Percentiles rank a stretch among this genome's conserved stretches.
Evolutionary conservation across 2,329 filamentous ascomycete species (phyloP).

Genomic region (Epichloe uncinata): DNA sequence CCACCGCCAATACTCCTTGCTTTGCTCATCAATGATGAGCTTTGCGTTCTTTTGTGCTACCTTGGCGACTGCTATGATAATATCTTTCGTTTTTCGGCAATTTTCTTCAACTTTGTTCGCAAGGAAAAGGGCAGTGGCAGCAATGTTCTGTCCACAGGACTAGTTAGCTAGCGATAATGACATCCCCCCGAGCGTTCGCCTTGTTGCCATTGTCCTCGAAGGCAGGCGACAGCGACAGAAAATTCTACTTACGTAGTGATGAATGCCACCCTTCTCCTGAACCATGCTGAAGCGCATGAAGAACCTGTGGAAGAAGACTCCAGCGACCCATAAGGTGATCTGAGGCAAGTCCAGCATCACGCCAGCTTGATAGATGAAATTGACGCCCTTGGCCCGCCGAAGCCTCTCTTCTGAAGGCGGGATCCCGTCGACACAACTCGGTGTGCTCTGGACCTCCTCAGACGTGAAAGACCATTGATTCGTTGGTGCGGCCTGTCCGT

Average conservation of each 20-base stretch:
- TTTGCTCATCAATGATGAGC: slow-evolving; percentile 86
- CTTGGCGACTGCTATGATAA: slow-evolving; percentile 86
- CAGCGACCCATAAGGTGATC: slow-evolving; percentile 80
- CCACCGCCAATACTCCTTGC: slow-evolving; percentile 98
- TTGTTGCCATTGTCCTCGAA: neutral
- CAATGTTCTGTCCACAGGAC: slow-evolving; percentile 48
- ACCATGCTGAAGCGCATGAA: slow-evolving; percentile 83
- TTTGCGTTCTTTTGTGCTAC: slow-evolving; percentile 91
- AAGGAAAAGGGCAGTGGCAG: slow-evolving; percentile 81
- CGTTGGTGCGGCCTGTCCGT: slow-evolving; percentile 22
- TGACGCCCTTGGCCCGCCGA: slow-evolving; percentile 78
- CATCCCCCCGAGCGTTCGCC: neutral
- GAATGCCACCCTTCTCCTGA: slow-evolving; percentile 60
- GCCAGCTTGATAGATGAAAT: slow-evolving; percentile 91
- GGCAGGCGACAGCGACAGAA: neutral
- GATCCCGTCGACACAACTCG: slow-evolving; percentile 75
- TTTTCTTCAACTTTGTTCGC: slow-evolving; percentile 97
- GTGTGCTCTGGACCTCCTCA: slow-evolving; percentile 69
- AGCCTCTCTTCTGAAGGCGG: slow-evolving; percentile 63
- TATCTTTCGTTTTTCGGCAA: slow-evolving; percentile 85
- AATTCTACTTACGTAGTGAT: slow-evolving; percentile 65
- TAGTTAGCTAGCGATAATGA: neutral
- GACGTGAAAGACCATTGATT: slow-evolving; percentile 84
- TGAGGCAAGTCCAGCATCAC: slow-evolving; percentile 87
- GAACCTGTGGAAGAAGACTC: slow-evolving; percentile 91